Evolutionary conservation across 805 yeast genomes (phyloP), one percentile per base, ranked within the genome.

Genomic region (Jamesozyma lodderae): DNA sequence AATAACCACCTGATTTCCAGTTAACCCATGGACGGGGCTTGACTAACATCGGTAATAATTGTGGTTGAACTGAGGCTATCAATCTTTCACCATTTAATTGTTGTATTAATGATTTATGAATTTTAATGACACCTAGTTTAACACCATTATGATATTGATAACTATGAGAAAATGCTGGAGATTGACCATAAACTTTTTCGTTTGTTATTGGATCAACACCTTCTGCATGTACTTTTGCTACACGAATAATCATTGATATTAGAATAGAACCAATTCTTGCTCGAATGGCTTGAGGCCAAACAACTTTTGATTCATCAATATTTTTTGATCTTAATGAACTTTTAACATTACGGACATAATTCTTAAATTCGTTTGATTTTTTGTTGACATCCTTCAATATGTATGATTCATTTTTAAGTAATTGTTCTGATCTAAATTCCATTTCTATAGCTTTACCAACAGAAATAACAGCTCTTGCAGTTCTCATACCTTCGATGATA

Each of bases 91-190:
- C 76, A 8, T 85, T 78, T 36, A 92, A 60, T 50, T 74, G 77
- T 21, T 72, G 69, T 3, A 80, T 73, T 36, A 92, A 69, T 10
- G 73, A 69, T 44, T 75, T 74, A 59, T 92, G 96, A 8, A 85
- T 64, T 43, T 77, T 79, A 40, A 92, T 64, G 8, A 88, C 79
- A 31, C 98, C 98, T 20, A 86, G 63, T 52, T 79, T 81, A 42
- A 75, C 75, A 26, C 96, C 95, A 38, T 73, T 72, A 35, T 74
- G 72, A 51, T 80, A 86, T 59, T 85, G 94, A 59, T 84, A 88
- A 4, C 86, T 74, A 54, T 92, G 97, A 43, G 77, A 79, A 52
- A 92, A 82, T 0, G 97, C 97, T 2, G 96, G 95, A 6, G 87
- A 90, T 28, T 72, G 66, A 16, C 88, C 94, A 23, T 62, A 61